phyloP scores from a whole-genome alignment of 2,329 filamentous ascomycete genomes.

The Apiospora kogelbergensis region DNA sequence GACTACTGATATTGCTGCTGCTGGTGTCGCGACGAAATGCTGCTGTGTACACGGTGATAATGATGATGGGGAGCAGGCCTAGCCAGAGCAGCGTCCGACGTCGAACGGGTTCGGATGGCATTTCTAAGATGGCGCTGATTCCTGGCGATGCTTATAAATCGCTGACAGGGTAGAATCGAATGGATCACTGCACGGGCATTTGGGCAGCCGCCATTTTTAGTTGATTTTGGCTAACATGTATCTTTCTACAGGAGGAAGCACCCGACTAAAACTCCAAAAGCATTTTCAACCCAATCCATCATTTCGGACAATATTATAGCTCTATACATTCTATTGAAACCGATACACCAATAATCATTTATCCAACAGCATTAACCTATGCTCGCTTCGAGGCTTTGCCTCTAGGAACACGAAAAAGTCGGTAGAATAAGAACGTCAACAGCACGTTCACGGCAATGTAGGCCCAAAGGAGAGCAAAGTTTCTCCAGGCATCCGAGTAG shows the following conservation, averaged over 20 bases:
- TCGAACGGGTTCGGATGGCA: neutral
- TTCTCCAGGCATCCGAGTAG: conserved; percentile 40
- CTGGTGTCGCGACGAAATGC: neutral
- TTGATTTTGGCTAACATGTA: too few species aligned
- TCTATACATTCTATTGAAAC: too few species aligned
- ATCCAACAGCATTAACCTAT: neutral
- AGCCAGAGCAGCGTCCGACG: neutral
- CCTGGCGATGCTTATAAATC: neutral
- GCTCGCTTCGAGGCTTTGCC: conserved; percentile 19
- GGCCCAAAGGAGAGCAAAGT: neutral
- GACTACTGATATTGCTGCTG: neutral
- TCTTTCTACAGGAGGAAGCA: too few species aligned
- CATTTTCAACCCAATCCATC: too few species aligned
- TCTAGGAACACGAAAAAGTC: conserved; percentile 47
- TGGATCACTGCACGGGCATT: neutral
- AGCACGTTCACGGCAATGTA: conserved; percentile 27
- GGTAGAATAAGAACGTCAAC: conserved; percentile 54
- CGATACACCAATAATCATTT: too few species aligned
- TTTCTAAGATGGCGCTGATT: neutral
- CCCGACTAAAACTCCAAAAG: too few species aligned
- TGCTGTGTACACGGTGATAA: neutral
- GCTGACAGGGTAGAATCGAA: neutral
- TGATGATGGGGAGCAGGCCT: neutral
- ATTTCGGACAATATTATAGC: too few species aligned
- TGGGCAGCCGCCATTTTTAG: neutral